Evolutionary conservation across 2,329 filamentous ascomycete genomes (phyloP).

Genomic region (Phialemoniopsis sp.): DNA sequence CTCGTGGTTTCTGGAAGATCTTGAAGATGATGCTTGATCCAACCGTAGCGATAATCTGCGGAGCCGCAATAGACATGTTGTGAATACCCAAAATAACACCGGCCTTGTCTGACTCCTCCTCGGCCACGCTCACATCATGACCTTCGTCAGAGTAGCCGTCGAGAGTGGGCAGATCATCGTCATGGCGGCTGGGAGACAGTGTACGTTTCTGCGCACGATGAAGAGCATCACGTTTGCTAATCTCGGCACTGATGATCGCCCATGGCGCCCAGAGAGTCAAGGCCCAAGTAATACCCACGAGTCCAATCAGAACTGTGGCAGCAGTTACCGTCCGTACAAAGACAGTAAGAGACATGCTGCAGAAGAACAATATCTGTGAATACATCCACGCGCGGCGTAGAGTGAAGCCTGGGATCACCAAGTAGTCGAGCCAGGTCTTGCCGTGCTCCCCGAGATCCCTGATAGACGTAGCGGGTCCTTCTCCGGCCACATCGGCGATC

Average conservation of each 20-base stretch:
- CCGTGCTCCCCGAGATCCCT: conserved; percentile 25
- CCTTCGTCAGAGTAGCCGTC: conserved; percentile 20
- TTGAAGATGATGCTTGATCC: conserved; percentile 82
- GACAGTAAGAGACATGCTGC: conserved; percentile 79
- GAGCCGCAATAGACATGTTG: conserved; percentile 89
- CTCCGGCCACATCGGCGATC: conserved; percentile 20
- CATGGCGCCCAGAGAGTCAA: conserved; percentile 93
- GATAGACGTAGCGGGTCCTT: conserved; percentile 19
- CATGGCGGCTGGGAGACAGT: conserved; percentile 14
- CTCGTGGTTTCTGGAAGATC: conserved; percentile 80
- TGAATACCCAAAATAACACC: conserved; percentile 92
- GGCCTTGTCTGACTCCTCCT: conserved; percentile 67
- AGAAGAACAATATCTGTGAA: conserved; percentile 78
- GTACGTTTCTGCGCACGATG: conserved; percentile 32
- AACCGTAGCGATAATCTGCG: conserved; percentile 86
- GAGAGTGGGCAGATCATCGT: conserved; percentile 8
- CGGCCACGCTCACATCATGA: conserved; percentile 23
- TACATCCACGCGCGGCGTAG: conserved; percentile 84
- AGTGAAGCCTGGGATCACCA: conserved; percentile 79
- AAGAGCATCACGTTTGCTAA: conserved; percentile 71
- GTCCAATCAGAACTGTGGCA: conserved; percentile 72
- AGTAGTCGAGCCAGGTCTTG: conserved; percentile 47
- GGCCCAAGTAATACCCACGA: conserved; percentile 89
- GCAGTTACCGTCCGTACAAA: conserved; percentile 67
- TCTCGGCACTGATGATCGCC: conserved; percentile 90